Evolutionary conservation across 495 filamentous ascomycete species (phyloP).

Genomic region (Penicillium crystallinum): DNA sequence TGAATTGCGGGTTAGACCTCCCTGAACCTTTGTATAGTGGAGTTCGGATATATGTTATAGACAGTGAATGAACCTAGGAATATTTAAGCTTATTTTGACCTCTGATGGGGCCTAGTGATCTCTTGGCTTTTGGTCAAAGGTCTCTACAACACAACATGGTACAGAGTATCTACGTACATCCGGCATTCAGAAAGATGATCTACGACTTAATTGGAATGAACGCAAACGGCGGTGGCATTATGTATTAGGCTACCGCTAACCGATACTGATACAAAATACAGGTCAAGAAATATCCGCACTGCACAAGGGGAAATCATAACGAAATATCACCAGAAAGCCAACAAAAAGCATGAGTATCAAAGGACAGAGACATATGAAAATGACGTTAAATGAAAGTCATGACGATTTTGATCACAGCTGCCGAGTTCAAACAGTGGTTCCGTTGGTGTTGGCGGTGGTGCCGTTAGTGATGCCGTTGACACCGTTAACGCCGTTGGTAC

Average conservation of each 20-base stretch:
- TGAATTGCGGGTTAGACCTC: not conserved
- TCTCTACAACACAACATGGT: too few species aligned
- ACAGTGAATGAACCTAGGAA: constrained; percentile 27
- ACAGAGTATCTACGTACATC: too few species aligned
- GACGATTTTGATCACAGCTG: not conserved
- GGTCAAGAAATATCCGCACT: constrained; percentile 1
- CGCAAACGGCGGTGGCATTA: constrained; percentile 20
- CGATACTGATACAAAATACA: constrained; percentile 21
- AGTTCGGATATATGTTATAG: constrained; percentile 11
- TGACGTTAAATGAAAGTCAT: constrained; percentile 1
- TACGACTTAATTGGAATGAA: not conserved
- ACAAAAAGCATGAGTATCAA: constrained; percentile 1
- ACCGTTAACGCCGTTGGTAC: constrained; percentile 3
- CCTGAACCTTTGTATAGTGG: constrained; percentile 12
- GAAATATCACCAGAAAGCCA: constrained; percentile 6
- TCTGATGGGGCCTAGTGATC: not conserved
- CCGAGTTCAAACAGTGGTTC: constrained; percentile 9
- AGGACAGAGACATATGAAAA: constrained; percentile 5
- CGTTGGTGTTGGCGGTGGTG: constrained; percentile 11
- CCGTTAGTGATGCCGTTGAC: constrained; percentile 5
- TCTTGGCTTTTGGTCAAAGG: not conserved
- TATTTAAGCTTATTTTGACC: not conserved
- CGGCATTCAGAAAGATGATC: too few species aligned
- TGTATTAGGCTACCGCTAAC: constrained; percentile 25
- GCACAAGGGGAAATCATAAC: constrained; percentile 28